Percentiles rank a stretch among this genome's conserved stretches.
Conservation (phyloP, 805 yeast genomes). For the Suhomyces emberorum region DNA sequence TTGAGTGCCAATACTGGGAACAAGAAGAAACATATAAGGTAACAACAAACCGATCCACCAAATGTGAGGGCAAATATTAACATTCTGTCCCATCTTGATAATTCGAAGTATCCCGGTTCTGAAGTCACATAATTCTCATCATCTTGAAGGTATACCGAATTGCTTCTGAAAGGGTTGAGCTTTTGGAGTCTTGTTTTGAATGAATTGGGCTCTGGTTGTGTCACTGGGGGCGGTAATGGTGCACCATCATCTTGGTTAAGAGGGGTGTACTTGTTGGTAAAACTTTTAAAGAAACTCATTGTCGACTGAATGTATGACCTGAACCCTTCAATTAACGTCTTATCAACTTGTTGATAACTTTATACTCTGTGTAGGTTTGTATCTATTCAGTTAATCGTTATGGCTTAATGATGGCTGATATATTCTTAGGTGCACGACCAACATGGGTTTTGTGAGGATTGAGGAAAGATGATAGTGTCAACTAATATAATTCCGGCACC, state of each 20-base stretch:
- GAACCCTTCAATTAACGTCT: too few species aligned
- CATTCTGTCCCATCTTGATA: conserved; percentile 47
- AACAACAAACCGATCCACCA: conserved; percentile 41
- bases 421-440: too few species aligned
- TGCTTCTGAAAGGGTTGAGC: conserved; percentile 38
- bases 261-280: conserved; percentile 26
- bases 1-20: conserved; percentile 41
- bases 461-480: too few species aligned
- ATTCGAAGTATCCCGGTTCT: conserved; percentile 42
- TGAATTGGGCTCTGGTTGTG: conserved; percentile 19
- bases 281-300: conserved; percentile 41
- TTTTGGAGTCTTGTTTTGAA: conserved; percentile 30
- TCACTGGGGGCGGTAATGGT: conserved; percentile 39
- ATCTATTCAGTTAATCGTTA: too few species aligned
- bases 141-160: conserved; percentile 39
- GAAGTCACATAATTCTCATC: conserved; percentile 42
- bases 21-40: conserved; percentile 40
- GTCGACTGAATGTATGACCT: not conserved
- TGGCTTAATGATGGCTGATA: too few species aligned
- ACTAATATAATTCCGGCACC: too few species aligned
- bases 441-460: too few species aligned
- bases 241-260: conserved; percentile 32
- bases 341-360: too few species aligned
- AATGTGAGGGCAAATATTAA: conserved; percentile 42
- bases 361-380: too few species aligned